Percentiles rank a stretch among this genome's conserved stretches.
phyloP scores from a whole-genome alignment of 768 basidiomycete species.

The Agaricus sinodeliciosus region DNA sequence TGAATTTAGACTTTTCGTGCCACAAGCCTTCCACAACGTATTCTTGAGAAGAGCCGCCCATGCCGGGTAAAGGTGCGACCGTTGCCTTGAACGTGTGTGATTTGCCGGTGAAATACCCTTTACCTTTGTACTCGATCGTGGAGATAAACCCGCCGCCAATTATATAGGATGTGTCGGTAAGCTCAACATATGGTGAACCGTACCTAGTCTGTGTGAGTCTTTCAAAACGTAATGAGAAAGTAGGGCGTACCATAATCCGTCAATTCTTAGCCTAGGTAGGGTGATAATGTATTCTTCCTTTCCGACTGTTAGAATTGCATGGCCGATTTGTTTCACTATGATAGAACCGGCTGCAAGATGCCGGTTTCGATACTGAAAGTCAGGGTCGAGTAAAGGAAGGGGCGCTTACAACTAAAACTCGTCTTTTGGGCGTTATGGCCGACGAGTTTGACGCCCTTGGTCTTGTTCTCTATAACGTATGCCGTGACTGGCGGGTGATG shows the following conservation, averaged over 20 bases:
- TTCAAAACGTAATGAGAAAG: slow-evolving; percentile 12
- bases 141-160: slow-evolving; percentile 33
- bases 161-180: slow-evolving; percentile 78
- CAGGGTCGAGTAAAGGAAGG: not conserved
- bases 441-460: slow-evolving; percentile 66
- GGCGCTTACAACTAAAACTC: slow-evolving; percentile 64
- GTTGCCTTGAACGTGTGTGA: slow-evolving; percentile 89
- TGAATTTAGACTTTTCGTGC: slow-evolving; percentile 60
- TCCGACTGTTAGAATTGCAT: slow-evolving; percentile 75
- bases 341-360: slow-evolving; percentile 49
- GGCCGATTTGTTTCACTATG: slow-evolving; percentile 92
- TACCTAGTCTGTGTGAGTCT: slow-evolving; percentile 23
- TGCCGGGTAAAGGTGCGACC: slow-evolving; percentile 44
- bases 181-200: slow-evolving; percentile 88
- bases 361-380: not conserved
- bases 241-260: slow-evolving; percentile 64
- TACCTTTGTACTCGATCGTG: slow-evolving; percentile 92
- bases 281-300: slow-evolving; percentile 76
- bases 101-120: slow-evolving; percentile 92
- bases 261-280: slow-evolving; percentile 85
- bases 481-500: slow-evolving; percentile 90
- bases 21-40: slow-evolving; percentile 75
- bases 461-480: slow-evolving; percentile 78
- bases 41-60: slow-evolving; percentile 28
- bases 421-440: slow-evolving; percentile 97